Base-by-base conservation (phyloP, 2,329 filamentous ascomycete genomes). In the Penicillium sp. region DNA sequence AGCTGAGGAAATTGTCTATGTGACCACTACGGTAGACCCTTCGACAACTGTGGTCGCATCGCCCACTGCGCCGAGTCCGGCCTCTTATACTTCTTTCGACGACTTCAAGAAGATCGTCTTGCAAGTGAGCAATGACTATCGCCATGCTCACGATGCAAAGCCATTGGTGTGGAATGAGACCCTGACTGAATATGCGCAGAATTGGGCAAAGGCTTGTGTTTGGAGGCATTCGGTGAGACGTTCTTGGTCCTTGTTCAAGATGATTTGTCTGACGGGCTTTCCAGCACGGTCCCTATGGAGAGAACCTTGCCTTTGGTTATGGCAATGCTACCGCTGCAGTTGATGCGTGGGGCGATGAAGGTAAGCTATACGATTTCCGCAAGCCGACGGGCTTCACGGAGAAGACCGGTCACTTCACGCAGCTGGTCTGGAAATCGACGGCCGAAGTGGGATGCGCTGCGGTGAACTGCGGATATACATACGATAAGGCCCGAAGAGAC, bases 291-390 rank as follows among this genome's bases (percentile, higher is more conserved):
- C 82, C 85, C 0, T 85, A 85, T 56, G 88, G 88, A 63, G 88
- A 92, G 73, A 92, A 91, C 70, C 79, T 92, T 3, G 87, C 87
- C 7, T 76, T 84, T 4, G 87, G 87, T 4, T 90, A 84, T 66
- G 57, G 75, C 0, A 84, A 86, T 63, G 81, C 79, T 1, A 79
- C 79, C 0, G 74, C 77, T 3, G 78, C 81, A 45, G 76, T 91
- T n/a, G 79, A 82, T 42, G 81, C 79, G 1, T 91, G 88, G 87
- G 88, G 83, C 16, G 60, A 78, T 58, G 85, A 89, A 70, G 68
- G 81, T 10, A 62, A 68, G 0, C 53, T 74, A 6, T 91, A 89
- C 65, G 70, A 86, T 60, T 91, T 82, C 67, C 58, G 65, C 2
- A 65, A 78, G 1, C 80, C 79, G 0, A 75, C 72, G 0, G 79